These are phyloP conservation scores for Aspergillus sclerotiicarbonarius DNA, from an alignment of 495 filamentous ascomycete genomes.

Conservation along the genomic window DNA sequence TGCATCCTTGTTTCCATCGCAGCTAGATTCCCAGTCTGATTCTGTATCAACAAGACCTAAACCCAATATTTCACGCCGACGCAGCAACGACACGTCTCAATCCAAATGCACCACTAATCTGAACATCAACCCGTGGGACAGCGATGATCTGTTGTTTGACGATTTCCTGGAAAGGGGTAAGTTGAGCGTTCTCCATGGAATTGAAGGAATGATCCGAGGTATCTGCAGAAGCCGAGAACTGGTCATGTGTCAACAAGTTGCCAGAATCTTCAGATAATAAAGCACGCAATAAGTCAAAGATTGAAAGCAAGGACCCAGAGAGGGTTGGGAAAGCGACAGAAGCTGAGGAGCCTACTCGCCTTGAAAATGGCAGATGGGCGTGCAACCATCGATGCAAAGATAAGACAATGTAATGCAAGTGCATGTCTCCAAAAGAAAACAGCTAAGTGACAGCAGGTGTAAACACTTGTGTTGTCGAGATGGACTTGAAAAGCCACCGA, in stretches of 20 bases:
- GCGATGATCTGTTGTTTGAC: conserved; percentile 53
- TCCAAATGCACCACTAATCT: conserved; percentile 1
- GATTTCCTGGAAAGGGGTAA: conserved; percentile 49
- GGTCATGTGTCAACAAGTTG: conserved; percentile 6
- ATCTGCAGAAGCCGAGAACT: conserved; percentile 17
- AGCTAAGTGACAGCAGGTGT: conserved; percentile 45
- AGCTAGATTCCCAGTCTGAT: background rate
- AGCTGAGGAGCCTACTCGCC: conserved; percentile 47
- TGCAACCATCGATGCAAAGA: conserved; percentile 85
- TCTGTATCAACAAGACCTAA: background rate
- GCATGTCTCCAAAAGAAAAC: background rate
- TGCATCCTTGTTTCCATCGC: conserved; percentile 48
- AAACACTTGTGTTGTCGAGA: conserved; percentile 89
- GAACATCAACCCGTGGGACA: conserved; percentile 51
- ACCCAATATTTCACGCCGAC: conserved; percentile 9
- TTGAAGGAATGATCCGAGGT: background rate
- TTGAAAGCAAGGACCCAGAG: conserved; percentile 14
- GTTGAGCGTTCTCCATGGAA: background rate
- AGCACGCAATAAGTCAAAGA: background rate
- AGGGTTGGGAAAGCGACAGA: conserved; percentile 16
- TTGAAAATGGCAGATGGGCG: conserved; percentile 81
- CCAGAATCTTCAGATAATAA: background rate
- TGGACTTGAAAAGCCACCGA: conserved; percentile 76
- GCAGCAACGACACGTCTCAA: conserved; percentile 10
- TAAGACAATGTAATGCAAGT: conserved; percentile 53